Percentiles rank a stretch among this genome's conserved stretches.
Evolutionary conservation across 495 filamentous ascomycete genomes (phyloP).

Genomic region (Hyaloscypha hepaticicola): DNA sequence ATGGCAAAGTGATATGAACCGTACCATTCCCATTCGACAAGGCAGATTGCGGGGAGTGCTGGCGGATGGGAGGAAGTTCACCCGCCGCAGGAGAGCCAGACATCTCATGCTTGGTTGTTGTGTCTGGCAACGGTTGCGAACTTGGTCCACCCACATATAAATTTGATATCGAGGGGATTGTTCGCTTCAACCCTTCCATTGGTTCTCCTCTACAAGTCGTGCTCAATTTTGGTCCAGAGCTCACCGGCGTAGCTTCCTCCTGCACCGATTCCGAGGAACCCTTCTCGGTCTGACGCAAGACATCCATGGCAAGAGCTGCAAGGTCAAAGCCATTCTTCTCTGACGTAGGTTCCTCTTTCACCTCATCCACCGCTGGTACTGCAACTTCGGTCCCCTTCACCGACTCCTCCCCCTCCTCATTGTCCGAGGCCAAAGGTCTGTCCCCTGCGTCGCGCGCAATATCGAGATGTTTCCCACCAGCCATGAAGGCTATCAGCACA

Average conservation of each 20-base stretch:
- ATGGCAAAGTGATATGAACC: slow-evolving; percentile 37
- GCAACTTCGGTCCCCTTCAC: slow-evolving; percentile 31
- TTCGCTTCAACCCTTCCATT: slow-evolving; percentile 29
- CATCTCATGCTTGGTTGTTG: slow-evolving; percentile 19
- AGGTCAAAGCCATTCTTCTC: slow-evolving; percentile 25
- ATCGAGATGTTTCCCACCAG: slow-evolving; percentile 46
- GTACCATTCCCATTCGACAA: slow-evolving; percentile 37
- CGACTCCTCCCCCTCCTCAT: slow-evolving; percentile 43
- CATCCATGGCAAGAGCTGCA: slow-evolving; percentile 32
- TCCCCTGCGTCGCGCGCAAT: slow-evolving; percentile 45
- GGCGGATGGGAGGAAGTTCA: slow-evolving; percentile 52
- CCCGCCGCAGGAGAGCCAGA: slow-evolving; percentile 16
- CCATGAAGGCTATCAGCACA: slow-evolving; percentile 52
- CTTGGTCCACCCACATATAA: slow-evolving; percentile 7
- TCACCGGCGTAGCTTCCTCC: slow-evolving; percentile 23
- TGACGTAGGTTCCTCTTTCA: slow-evolving; percentile 27
- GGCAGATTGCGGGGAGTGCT: slow-evolving; percentile 45
- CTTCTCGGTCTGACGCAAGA: slow-evolving; percentile 27
- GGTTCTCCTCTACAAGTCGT: slow-evolving; percentile 23
- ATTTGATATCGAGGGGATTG: slow-evolving; percentile 24
- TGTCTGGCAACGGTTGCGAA: slow-evolving; percentile 10
- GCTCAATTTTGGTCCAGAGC: slow-evolving; percentile 26
- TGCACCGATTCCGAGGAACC: slow-evolving; percentile 25
- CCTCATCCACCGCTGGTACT: slow-evolving; percentile 30
- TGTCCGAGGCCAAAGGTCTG: slow-evolving; percentile 38